Evolutionary conservation across 2,329 filamentous ascomycete species (phyloP).

Genomic region (Amylocarpus encephaloides): DNA sequence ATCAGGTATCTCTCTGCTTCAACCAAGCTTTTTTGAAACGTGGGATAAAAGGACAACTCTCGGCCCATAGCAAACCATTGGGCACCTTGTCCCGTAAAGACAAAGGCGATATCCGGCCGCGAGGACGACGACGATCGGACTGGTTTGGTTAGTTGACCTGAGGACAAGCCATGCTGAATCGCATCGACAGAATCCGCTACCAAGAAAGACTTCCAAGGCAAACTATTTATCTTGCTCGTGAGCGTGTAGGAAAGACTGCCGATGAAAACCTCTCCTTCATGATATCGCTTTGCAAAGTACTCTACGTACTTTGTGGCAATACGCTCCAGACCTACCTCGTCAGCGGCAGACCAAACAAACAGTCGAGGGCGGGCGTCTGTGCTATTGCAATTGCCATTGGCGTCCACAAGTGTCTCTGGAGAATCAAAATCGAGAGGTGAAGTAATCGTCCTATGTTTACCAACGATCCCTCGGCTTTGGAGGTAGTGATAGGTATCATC

Average conservation of each 20-base stretch:
- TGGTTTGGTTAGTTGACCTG: neutral
- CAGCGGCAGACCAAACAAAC: slow-evolving; percentile 2
- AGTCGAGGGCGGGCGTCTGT: too few relatives aligned
- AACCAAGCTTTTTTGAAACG: slow-evolving; percentile 3
- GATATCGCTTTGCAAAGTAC: neutral
- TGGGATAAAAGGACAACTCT: slow-evolving; percentile 9
- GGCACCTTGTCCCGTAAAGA: slow-evolving; percentile 25
- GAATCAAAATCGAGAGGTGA: neutral
- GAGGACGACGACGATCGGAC: slow-evolving; percentile 12
- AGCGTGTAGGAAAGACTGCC: slow-evolving; percentile 8
- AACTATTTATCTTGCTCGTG: neutral
- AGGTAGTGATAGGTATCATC: slow-evolving; percentile 25
- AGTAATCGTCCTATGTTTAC: neutral
- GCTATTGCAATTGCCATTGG: too few relatives aligned
- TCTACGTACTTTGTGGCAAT: neutral
- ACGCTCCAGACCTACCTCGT: slow-evolving; percentile 1
- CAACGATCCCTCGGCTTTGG: neutral
- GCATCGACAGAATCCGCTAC: neutral
- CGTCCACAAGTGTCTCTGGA: too few relatives aligned
- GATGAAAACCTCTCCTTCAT: neutral
- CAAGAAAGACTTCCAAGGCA: slow-evolving; percentile 8
- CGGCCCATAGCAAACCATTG: slow-evolving; percentile 17
- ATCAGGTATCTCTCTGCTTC: neutral
- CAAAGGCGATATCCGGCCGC: slow-evolving; percentile 11
- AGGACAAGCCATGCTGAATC: too few relatives aligned